These are phyloP conservation scores for Linanthus parryae DNA, from an alignment of 148 eudicot genomes.

Conservation along the genomic window DNA sequence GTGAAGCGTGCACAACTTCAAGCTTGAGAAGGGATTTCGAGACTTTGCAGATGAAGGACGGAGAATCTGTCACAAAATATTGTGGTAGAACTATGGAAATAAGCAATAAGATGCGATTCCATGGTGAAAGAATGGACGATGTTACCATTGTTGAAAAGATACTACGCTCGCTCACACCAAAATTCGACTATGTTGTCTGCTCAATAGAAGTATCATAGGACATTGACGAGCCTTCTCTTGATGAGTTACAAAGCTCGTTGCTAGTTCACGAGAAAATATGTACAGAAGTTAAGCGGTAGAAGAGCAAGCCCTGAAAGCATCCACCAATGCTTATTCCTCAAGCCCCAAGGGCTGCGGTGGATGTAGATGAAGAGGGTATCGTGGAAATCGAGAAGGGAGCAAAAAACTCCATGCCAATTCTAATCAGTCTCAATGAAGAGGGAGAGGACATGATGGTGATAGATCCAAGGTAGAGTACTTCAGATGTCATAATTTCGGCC, in stretches of 20 bases:
- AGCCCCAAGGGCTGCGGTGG: not conserved
- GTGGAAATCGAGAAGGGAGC: not conserved
- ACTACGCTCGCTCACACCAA: not conserved
- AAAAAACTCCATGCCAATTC: not conserved
- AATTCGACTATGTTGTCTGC: not conserved
- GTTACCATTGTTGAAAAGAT: not conserved
- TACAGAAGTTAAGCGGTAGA: not conserved
- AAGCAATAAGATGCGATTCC: not conserved
- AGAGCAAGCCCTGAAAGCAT: not conserved
- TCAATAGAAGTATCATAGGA: not conserved
- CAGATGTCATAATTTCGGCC: not conserved
- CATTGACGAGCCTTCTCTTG: not conserved
- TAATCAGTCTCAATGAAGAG: not conserved
- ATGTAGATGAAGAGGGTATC: not conserved
- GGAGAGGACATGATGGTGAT: not conserved
- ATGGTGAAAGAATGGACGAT: not conserved
- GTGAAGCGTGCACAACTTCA: slow-evolving; percentile 7
- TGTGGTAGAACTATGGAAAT: not conserved
- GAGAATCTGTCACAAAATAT: not conserved
- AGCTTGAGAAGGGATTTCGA: slow-evolving; percentile 3
- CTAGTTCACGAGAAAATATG: not conserved
- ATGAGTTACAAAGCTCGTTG: not conserved
- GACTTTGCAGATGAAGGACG: not conserved
- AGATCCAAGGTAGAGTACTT: not conserved
- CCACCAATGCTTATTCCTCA: not conserved